A percentile compares a stretch with the other conserved stretches of the same genome.
phyloP scores from a whole-genome alignment of 106 monocot species.

The Platanthera zijinensis region DNA sequence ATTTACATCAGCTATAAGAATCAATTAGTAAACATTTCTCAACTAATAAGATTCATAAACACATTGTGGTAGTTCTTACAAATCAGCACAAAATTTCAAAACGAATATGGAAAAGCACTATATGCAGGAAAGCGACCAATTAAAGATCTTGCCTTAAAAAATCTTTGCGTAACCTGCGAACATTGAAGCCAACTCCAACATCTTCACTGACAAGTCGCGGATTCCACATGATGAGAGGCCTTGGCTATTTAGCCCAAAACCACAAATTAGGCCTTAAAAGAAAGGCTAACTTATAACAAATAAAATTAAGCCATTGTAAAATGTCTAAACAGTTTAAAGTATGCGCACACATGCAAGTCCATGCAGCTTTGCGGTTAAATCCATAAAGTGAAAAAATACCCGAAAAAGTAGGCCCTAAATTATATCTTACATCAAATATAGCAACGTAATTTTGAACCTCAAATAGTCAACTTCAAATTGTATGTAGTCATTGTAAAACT shows the following conservation, averaged over 20 bases:
- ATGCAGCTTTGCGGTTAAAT: background rate
- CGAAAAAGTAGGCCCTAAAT: too few species aligned
- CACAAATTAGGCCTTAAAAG: constrained; percentile 1
- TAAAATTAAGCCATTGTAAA: background rate
- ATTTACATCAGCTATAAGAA: background rate
- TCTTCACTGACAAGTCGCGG: constrained; percentile 92
- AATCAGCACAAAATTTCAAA: background rate
- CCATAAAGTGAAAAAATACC: background rate
- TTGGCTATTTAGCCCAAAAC: constrained; percentile 51
- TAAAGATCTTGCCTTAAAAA: constrained; percentile 63
- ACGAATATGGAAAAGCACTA: background rate
- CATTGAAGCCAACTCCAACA: constrained; percentile 99
- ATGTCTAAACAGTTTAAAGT: background rate
- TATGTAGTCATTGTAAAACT: too few species aligned
- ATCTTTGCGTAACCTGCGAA: constrained; percentile 65
- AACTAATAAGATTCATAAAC: background rate
- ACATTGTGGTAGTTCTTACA: background rate
- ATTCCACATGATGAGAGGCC: constrained; percentile 98
- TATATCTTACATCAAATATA: too few species aligned
- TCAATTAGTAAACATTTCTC: background rate
- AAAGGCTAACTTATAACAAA: background rate
- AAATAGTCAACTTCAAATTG: too few species aligned
- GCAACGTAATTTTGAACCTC: too few species aligned
- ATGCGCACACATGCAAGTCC: background rate
- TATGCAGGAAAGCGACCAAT: background rate